phyloP scores from a whole-genome alignment of 129 eudicot species.

The Helianthus tuberosus region DNA sequence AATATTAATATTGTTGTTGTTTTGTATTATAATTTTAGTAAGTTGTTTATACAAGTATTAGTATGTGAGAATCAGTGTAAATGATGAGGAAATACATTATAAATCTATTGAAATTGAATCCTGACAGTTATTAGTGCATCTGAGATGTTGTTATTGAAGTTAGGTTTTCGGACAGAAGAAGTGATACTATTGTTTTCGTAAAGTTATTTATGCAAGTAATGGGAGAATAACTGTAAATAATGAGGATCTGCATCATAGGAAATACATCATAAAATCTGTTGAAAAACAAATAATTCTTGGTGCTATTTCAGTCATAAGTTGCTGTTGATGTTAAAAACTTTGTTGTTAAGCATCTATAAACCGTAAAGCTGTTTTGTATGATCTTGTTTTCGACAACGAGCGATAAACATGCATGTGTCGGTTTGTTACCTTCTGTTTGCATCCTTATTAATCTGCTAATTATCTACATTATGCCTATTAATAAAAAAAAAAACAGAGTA shows the following conservation, averaged over 20 bases:
- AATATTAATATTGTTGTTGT: not conserved
- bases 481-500: not conserved
- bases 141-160: no score
- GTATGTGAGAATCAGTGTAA: no score
- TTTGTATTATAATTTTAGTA: not conserved
- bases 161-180: no score
- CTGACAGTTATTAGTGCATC: no score
- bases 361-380: not conserved
- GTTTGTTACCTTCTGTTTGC: not conserved
- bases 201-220: no score
- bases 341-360: not conserved
- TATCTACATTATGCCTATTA: not conserved
- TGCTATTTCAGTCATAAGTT: not conserved
- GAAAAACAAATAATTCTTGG: no score
- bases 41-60: not conserved
- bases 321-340: not conserved
- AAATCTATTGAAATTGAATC: no score
- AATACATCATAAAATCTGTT: not conserved
- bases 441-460: not conserved
- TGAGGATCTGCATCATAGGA: not conserved
- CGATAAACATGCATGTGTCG: not conserved
- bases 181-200: no score
- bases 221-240: not conserved
- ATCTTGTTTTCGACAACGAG: not conserved
- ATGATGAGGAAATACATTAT: no score